Evolutionary conservation across 2,329 filamentous ascomycete genomes (phyloP).

Genomic region (Penicillium sp.): DNA sequence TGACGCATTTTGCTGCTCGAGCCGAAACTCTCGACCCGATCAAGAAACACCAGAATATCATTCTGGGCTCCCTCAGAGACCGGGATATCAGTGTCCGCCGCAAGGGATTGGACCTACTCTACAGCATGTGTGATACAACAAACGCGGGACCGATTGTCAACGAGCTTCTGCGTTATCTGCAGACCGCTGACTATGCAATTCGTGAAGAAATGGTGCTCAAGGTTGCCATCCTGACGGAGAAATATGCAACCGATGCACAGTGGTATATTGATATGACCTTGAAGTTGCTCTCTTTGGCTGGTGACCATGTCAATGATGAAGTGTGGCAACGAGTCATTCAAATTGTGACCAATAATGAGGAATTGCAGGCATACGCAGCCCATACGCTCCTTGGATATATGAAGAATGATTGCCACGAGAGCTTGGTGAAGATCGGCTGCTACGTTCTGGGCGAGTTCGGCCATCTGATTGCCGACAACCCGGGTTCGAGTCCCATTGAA

Average conservation of each 20-base stretch:
- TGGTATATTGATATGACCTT: slow-evolving; percentile 99
- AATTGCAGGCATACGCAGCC: slow-evolving; percentile 93
- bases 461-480: slow-evolving; percentile 79
- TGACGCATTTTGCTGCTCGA: slow-evolving; percentile 95
- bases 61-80: slow-evolving; percentile 90
- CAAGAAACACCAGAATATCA: slow-evolving; percentile 96
- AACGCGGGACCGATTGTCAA: slow-evolving; percentile 93
- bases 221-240: slow-evolving; percentile 96
- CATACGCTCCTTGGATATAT: slow-evolving; percentile 84
- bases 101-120: slow-evolving; percentile 92
- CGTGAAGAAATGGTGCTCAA: slow-evolving; percentile 99
- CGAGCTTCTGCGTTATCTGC: slow-evolving; percentile 90
- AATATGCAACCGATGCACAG: slow-evolving; percentile 96
- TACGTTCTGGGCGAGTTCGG: slow-evolving; percentile 97
- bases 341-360: slow-evolving; percentile 98
- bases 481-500: slow-evolving; percentile 90
- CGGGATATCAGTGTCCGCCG: slow-evolving; percentile 95
- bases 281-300: slow-evolving; percentile 91
- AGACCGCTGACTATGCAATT: slow-evolving; percentile 96
- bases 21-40: slow-evolving; percentile 95
- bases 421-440: slow-evolving; percentile 93
- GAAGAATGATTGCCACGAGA: slow-evolving; percentile 94
- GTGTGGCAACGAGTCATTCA: slow-evolving; percentile 99
- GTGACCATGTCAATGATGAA: slow-evolving; percentile 97
- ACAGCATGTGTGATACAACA: slow-evolving; percentile 99